Evolutionary conservation across 768 basidiomycete genomes (phyloP), one percentile per base, ranked within the genome.

Genomic region (Trametes punicea): DNA sequence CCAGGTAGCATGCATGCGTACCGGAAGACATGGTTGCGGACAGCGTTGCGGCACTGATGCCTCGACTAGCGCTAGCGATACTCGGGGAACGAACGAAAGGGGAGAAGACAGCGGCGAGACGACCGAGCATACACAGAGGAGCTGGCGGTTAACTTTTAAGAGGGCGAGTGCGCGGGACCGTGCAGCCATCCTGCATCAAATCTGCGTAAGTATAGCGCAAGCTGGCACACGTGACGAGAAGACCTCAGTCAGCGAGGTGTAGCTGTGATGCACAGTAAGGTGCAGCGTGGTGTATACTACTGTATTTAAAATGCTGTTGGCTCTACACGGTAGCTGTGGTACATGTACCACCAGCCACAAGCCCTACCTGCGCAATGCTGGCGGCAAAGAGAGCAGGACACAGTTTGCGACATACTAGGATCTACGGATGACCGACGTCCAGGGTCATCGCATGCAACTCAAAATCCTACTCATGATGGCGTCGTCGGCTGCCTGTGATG

Each of bases 1-100:
- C 11, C 4, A 23, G 23, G n/a, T 2, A 6, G 9, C 10, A 26
- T 21, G 9, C 10, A 6, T 21, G 56, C 62, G 48, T 39, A 63
- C 62, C 54, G 42, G 42, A 44, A 11, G 62, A 60, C 62, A 63
- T 63, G 26, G 62, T 56, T 20, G 56, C 39, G 6, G 46, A 40
- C 20, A 50, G 54, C 8, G 46, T 16, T 36, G 44, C 46, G 13
- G 52, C 45, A 9, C 46, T 57, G 56, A 58, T 58, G 23, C 44
- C 56, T 44, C 41, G 41, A 30, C 25, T 40, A 7, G 34, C 4
- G 16, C 25, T 40, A 7, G 34, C 4, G 16, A 42, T 48, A 42
- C 25, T 27, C 29, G 56, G 46, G 26, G 36, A 48, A 29, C 40
- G 59, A 10, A 55, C 16, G 21, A 55, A 46, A 15, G 50, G 59